A percentile compares a stretch with the other conserved stretches of the same genome.
phyloP scores from a whole-genome alignment of 371 early-diverging fungal species.

The Umbelopsis sp. region DNA sequence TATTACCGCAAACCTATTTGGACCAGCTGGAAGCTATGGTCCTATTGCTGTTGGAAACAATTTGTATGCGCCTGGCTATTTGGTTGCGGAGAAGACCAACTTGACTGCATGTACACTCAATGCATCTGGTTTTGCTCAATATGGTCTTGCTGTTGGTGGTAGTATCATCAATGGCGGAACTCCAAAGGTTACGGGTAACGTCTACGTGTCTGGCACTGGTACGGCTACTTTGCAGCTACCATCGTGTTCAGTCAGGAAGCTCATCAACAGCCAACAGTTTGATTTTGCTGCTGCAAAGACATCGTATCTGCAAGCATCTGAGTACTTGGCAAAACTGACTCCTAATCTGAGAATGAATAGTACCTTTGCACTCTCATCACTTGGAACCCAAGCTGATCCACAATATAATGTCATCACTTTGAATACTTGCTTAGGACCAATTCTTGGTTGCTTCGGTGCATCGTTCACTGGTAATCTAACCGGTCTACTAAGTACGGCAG shows the following conservation, averaged over 20 bases:
- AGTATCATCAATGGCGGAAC: not conserved
- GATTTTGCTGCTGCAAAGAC: not conserved
- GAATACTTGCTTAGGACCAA: not conserved
- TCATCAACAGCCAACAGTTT: not conserved
- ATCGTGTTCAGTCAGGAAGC: not conserved
- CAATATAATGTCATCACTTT: not conserved
- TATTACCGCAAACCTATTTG: not conserved
- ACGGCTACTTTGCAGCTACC: not conserved
- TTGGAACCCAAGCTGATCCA: no score
- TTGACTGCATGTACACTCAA: not conserved
- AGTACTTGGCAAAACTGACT: not conserved
- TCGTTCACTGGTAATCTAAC: not conserved
- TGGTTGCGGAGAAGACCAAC: not conserved
- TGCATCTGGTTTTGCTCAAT: not conserved
- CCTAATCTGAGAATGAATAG: not conserved
- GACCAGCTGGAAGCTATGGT: not conserved
- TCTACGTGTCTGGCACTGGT: not conserved
- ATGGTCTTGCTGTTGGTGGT: not conserved
- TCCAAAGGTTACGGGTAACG: not conserved
- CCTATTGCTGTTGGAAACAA: not conserved
- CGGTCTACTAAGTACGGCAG: not conserved
- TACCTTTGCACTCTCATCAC: not conserved
- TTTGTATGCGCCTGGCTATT: not conserved
- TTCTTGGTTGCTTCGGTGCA: not conserved
- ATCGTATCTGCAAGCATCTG: not conserved